A percentile compares a stretch with the other conserved stretches of the same genome.
Conservation (phyloP, 2,329 filamentous ascomycete species). For the Fusarium haematococcum region DNA sequence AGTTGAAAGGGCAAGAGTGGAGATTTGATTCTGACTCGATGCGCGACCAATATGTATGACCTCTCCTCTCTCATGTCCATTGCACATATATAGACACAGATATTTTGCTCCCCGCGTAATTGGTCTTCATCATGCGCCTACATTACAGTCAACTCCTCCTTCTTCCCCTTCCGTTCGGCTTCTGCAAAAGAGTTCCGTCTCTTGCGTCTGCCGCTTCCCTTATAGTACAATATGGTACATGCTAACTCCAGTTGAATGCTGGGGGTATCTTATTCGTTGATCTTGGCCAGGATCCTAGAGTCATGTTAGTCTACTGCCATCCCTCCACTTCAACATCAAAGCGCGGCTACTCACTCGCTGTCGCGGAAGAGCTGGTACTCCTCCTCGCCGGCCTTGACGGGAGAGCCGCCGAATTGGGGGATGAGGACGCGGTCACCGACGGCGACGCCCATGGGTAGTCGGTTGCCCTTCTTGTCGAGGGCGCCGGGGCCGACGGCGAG, state of each 20-base stretch:
- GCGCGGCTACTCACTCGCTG: constrained; percentile 86
- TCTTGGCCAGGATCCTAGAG: constrained; percentile 93
- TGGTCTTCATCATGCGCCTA: constrained; percentile 36
- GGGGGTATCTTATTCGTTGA: constrained; percentile 80
- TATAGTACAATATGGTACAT: constrained; percentile 55
- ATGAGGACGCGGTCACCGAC: constrained; percentile 95
- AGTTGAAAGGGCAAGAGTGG: constrained; percentile 45
- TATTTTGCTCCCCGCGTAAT: constrained; percentile 20
- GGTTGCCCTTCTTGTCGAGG: constrained; percentile 89
- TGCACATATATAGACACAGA: constrained; percentile 21
- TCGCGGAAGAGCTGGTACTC: constrained; percentile 97
- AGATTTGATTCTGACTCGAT: constrained; percentile 44
- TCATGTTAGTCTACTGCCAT: constrained; percentile 25
- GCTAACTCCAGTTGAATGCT: constrained; percentile 32
- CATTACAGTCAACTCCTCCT: constrained; percentile 38
- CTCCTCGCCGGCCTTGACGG: constrained; percentile 97
- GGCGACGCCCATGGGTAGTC: constrained; percentile 83
- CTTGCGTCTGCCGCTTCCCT: constrained; percentile 31
- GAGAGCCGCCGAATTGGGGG: constrained; percentile 94
- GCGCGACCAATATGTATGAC: constrained; percentile 36
- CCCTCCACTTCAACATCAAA: background rate
- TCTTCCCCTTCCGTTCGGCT: constrained; percentile 15
- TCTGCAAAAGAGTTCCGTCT: constrained; percentile 26
- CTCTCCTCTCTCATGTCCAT: constrained; percentile 14
- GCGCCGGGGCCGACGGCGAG: constrained; percentile 93